These are phyloP conservation scores for Neurospora sp. DNA, from an alignment of 495 filamentous ascomycete species.

Conservation along the genomic window DNA sequence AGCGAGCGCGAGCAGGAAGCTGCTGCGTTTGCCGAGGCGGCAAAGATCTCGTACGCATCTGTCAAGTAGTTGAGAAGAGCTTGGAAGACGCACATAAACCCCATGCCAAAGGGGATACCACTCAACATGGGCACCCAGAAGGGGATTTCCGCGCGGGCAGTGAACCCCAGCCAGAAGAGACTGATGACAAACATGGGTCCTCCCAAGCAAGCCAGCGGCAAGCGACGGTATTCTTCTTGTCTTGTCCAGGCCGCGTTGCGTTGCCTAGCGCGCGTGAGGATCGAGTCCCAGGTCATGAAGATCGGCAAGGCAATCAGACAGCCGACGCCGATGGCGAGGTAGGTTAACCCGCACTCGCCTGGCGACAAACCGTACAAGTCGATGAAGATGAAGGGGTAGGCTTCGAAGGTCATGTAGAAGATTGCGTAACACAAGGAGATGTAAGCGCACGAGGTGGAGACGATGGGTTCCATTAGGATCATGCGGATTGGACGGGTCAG, in stretches of 20 bases:
- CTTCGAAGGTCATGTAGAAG: slow-evolving; percentile 67
- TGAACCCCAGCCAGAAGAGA: slow-evolving; percentile 69
- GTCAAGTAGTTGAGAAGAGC: slow-evolving; percentile 61
- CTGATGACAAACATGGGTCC: slow-evolving; percentile 51
- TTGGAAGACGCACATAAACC: slow-evolving; percentile 45
- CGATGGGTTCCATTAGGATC: slow-evolving; percentile 33
- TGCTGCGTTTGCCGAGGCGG: slow-evolving; percentile 60
- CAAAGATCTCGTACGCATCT: slow-evolving; percentile 66
- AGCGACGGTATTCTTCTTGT: slow-evolving; percentile 50
- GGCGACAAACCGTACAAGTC: slow-evolving; percentile 34
- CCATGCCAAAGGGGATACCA: slow-evolving; percentile 58
- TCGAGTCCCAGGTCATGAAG: slow-evolving; percentile 40
- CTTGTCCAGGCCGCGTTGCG: slow-evolving; percentile 23
- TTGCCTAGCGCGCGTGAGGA: slow-evolving; percentile 15
- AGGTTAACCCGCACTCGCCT: slow-evolving; percentile 34
- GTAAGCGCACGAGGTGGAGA: slow-evolving; percentile 57
- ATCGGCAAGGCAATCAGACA: slow-evolving; percentile 35
- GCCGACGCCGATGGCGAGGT: slow-evolving; percentile 37
- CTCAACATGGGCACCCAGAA: slow-evolving; percentile 57
- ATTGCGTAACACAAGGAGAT: slow-evolving; percentile 60
- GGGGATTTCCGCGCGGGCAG: slow-evolving; percentile 42
- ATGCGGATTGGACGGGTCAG: slow-evolving; percentile 32
- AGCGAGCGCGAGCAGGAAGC: slow-evolving; percentile 49
- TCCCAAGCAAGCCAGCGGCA: slow-evolving; percentile 57
- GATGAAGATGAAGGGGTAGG: slow-evolving; percentile 55